Conservation (phyloP, 257 asterid genomes). For the Misopates orontium region DNA sequence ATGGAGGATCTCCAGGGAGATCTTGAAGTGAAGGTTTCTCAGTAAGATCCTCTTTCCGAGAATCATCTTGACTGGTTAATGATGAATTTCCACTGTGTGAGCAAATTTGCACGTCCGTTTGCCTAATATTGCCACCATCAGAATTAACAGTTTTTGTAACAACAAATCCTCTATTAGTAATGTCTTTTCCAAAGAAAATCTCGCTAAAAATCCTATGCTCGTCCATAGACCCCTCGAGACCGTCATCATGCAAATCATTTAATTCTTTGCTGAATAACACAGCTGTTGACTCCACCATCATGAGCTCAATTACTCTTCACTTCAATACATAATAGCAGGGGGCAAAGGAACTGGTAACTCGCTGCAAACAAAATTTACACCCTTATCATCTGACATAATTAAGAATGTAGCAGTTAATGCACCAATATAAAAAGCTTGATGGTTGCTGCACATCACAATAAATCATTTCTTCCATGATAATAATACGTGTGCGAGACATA, state of each 20-base stretch:
- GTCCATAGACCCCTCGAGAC: conserved; percentile 59
- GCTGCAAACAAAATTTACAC: conserved; percentile 30
- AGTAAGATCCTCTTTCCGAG: conserved; percentile 34
- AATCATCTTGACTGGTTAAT: conserved; percentile 47
- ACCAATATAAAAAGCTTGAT: conserved; percentile 2
- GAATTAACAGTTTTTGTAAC: conserved; percentile 41
- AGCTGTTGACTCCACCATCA: conserved; percentile 37
- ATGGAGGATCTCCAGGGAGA: conserved; percentile 35
- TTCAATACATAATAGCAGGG: conserved; percentile 14
- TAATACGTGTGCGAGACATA: neutral
- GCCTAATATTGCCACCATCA: conserved; percentile 37
- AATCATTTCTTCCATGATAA: neutral
- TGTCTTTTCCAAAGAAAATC: conserved; percentile 55
- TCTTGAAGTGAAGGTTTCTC: conserved; percentile 34
- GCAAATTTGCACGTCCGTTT: conserved; percentile 36
- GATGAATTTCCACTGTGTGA: conserved; percentile 59
- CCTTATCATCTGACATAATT: conserved; percentile 5
- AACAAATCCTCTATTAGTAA: conserved; percentile 40
- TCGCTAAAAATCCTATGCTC: conserved; percentile 64
- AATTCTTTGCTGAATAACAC: conserved; percentile 56
- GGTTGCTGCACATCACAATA: conserved; percentile 2
- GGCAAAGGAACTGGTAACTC: conserved; percentile 30
- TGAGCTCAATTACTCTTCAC: conserved; percentile 33
- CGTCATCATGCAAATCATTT: conserved; percentile 61
- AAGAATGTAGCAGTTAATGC: conserved; percentile 15